These are phyloP conservation scores for Lophium mytilinum DNA, from an alignment of 495 filamentous ascomycete genomes.

Conservation along the genomic window DNA sequence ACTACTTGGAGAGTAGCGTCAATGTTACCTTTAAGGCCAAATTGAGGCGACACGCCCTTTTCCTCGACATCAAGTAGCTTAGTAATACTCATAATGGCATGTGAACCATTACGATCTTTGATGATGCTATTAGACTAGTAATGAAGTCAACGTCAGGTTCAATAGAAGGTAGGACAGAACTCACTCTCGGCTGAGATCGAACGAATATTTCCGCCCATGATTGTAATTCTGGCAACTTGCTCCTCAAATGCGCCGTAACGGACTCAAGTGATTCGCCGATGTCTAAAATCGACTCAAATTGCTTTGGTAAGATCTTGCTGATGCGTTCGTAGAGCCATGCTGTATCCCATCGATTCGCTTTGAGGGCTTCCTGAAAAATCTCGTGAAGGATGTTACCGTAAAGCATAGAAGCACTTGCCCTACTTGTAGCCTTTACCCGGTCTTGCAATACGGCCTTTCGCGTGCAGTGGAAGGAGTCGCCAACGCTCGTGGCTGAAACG, in stretches of 20 bases:
- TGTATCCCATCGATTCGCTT: constrained; percentile 72
- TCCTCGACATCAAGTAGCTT: constrained; percentile 96
- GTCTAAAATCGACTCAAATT: constrained; percentile 78
- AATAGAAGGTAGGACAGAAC: not conserved
- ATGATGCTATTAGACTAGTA: constrained; percentile 60
- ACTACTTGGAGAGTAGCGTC: constrained; percentile 95
- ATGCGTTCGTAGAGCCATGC: constrained; percentile 56
- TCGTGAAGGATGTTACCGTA: constrained; percentile 92
- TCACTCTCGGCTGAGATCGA: constrained; percentile 59
- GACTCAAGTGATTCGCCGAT: constrained; percentile 65
- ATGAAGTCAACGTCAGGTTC: not conserved
- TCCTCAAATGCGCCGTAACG: constrained; percentile 66
- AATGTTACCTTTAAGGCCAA: constrained; percentile 93
- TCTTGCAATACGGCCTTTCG: constrained; percentile 89
- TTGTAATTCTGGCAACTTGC: constrained; percentile 68
- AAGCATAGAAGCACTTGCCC: constrained; percentile 65
- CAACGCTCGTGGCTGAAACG: constrained; percentile 86
- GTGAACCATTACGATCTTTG: constrained; percentile 62
- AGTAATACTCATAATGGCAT: constrained; percentile 74
- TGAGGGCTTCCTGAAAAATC: constrained; percentile 83
- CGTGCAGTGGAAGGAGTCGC: constrained; percentile 83
- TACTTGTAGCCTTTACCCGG: constrained; percentile 77
- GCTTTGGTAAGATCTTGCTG: constrained; percentile 53
- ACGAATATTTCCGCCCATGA: constrained; percentile 81
- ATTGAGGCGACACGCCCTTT: constrained; percentile 95